Percentiles rank a stretch among this genome's conserved stretches.
These are phyloP conservation scores for Phytopythium montanum DNA, from an alignment of 352 stramenopile genomes.

Conservation along the genomic window DNA sequence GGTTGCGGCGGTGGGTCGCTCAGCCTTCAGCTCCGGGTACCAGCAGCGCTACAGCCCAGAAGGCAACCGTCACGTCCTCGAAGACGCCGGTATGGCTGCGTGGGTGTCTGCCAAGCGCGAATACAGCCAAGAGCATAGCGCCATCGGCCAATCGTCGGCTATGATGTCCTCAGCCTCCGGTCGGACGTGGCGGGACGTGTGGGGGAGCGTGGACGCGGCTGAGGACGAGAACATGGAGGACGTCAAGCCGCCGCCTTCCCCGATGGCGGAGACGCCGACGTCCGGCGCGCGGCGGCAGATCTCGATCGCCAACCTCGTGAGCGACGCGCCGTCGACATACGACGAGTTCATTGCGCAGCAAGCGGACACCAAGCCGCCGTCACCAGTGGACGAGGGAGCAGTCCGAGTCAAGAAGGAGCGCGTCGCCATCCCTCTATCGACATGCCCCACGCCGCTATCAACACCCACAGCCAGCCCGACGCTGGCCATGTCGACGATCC, in stretches of 20 bases:
- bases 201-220: background rate
- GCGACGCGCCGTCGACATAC: conserved; percentile 22
- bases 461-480: conserved; percentile 10
- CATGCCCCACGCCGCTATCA: background rate
- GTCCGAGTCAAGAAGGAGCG: conserved; percentile 27
- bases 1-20: background rate
- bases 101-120: background rate
- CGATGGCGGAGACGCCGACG: background rate
- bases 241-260: background rate
- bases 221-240: background rate
- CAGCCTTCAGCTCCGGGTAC: background rate
- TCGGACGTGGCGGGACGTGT: conserved; percentile 2
- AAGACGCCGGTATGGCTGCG: background rate
- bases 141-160: background rate
- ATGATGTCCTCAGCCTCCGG: background rate
- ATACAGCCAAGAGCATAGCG: background rate
- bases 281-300: conserved; percentile 16
- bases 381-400: background rate
- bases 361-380: conserved; percentile 16
- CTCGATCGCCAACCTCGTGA: conserved; percentile 38
- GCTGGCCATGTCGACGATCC: conserved; percentile 26
- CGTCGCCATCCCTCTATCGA: background rate
- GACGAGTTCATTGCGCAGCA: conserved; percentile 23
- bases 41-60: background rate
- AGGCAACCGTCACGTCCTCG: background rate